phyloP scores from a whole-genome alignment of 441 rosid species.

The Cnidoscolus chayamansa region DNA sequence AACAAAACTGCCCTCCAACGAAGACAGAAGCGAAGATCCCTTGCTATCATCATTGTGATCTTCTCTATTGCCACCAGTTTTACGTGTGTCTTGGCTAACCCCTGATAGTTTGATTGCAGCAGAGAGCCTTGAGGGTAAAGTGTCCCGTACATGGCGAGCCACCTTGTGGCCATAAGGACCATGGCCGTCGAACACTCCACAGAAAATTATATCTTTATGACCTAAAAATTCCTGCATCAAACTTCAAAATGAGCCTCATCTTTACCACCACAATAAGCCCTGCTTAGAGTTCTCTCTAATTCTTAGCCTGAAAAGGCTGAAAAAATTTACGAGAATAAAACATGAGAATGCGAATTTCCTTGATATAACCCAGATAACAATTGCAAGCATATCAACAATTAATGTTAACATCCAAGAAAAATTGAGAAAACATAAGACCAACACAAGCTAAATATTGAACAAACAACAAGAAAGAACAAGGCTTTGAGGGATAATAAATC shows the following conservation, averaged over 20 bases:
- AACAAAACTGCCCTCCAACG: conserved; percentile 51
- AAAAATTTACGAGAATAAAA: no score
- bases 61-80: not conserved
- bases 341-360: no score
- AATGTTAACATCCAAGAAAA: not conserved
- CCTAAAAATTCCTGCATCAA: conserved; percentile 71
- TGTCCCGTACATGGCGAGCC: conserved; percentile 59
- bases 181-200: conserved; percentile 94
- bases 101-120: conserved; percentile 39
- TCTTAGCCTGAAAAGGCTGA: no score
- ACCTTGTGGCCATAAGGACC: conserved; percentile 87
- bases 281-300: no score
- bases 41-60: conserved; percentile 17
- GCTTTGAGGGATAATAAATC: not conserved
- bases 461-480: not conserved
- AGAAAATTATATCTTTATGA: conserved; percentile 57
- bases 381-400: conserved; percentile 2
- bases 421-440: not conserved
- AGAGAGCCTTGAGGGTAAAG: conserved; percentile 66
- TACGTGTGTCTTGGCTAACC: not conserved
- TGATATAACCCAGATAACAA: not conserved
- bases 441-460: not conserved
- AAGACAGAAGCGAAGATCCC: conserved; percentile 29
- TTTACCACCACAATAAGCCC: no score
- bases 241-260: not conserved